These are phyloP conservation scores for Oryza meridionalis DNA, from an alignment of 176 grass and related monocot species.

Conservation along the genomic window DNA sequence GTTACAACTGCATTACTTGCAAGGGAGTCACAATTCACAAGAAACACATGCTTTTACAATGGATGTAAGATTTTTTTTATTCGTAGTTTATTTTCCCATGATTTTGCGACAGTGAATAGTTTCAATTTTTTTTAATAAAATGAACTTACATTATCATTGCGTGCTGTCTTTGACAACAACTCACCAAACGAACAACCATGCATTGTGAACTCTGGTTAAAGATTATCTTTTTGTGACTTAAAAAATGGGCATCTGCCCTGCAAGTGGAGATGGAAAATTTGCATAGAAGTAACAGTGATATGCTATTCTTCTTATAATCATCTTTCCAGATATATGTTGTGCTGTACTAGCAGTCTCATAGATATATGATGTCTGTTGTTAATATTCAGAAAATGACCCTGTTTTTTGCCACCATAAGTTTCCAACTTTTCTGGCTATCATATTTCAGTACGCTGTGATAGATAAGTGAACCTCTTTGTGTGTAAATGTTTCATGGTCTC, in stretches of 20 bases:
- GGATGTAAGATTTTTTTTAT: constrained; percentile 1
- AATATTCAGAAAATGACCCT: too few relatives aligned
- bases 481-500: not conserved
- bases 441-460: not conserved
- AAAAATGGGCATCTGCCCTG: too few relatives aligned
- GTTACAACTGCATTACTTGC: constrained; percentile 39
- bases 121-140: not conserved
- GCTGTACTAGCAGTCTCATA: too few relatives aligned
- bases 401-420: not conserved
- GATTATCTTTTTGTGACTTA: too few relatives aligned
- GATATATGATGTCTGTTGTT: too few relatives aligned
- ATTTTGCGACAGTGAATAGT: not conserved
- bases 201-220: too few relatives aligned
- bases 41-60: constrained; percentile 23
- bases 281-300: not conserved
- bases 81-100: not conserved
- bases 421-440: not conserved
- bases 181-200: not conserved
- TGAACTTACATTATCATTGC: not conserved
- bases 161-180: not conserved
- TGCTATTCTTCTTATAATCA: too few relatives aligned
- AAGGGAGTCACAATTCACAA: constrained; percentile 39
- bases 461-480: not conserved
- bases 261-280: not conserved
- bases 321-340: too few relatives aligned